Evolutionary conservation across 495 filamentous ascomycete genomes (phyloP).

Genomic region (Podospora pseudoanserina): DNA sequence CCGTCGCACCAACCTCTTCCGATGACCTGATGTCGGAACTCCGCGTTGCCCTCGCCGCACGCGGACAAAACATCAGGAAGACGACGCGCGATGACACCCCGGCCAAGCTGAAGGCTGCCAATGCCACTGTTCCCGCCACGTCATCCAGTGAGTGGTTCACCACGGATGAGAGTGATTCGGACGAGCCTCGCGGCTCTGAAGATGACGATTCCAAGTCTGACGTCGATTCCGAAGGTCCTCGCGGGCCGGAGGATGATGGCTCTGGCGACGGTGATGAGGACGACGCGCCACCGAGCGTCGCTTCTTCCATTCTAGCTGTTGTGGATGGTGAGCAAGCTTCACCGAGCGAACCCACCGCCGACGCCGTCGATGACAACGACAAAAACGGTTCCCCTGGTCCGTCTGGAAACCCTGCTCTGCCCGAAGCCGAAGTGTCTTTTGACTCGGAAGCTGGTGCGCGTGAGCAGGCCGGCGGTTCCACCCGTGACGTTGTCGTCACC

Average conservation of each 20-base stretch:
- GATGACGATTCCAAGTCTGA: background rate
- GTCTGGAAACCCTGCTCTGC: background rate
- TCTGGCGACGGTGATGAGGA: background rate
- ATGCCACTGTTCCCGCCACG: background rate
- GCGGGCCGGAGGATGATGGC: background rate
- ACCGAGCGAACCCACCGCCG: background rate
- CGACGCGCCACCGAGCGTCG: background rate
- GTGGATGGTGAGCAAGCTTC: background rate
- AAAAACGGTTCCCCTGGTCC: background rate
- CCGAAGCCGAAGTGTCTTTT: background rate
- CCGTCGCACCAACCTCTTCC: background rate
- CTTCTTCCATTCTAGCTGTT: background rate
- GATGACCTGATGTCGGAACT: background rate
- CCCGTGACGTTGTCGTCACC: background rate
- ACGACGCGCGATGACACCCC: background rate
- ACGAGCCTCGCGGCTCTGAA: background rate
- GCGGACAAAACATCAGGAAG: background rate
- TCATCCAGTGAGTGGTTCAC: background rate
- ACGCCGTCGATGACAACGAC: background rate
- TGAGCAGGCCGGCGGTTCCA: background rate
- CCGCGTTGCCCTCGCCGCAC: background rate
- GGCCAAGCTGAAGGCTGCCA: background rate
- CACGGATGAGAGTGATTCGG: background rate
- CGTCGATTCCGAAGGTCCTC: background rate
- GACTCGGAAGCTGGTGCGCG: background rate